Base-by-base conservation (phyloP, 169 alveolate species). In the Fabrea salina region DNA sequence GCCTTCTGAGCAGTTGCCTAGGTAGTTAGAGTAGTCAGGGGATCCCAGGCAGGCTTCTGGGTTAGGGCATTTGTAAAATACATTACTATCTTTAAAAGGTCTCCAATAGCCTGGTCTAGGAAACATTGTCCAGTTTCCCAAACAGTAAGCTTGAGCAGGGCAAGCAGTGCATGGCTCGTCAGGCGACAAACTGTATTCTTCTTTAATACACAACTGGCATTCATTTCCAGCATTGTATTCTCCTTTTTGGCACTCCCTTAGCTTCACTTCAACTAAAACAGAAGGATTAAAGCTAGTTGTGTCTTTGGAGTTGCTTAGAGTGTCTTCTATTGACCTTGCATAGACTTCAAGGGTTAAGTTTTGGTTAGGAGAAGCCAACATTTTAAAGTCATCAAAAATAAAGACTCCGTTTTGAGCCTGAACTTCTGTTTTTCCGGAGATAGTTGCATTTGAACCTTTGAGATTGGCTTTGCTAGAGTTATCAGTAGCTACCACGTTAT, bases 91-190 rank as follows among this genome's bases (percentile, higher is more conserved):
- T 22, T 40, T 83, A 43, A 30, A 47, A n/a, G 72, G 33, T 50
- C 92, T 82, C 84, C 89, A 86, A 56, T 68, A 86, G 22, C 66
- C 79, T 22, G 61, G 51, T 19, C 49, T 49, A 2, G 66, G 47
- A 44, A 49, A n/a, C 39, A 70, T 47, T 7, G 39, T 25, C 4
- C 22, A 41, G 3, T 37, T 37, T 25, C 79, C 79, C 19, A 19
- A 49, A 27, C 79, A 70, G 11, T 22, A 22, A 44, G 79, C 79
- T 27, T 37, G 50, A 44, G 30, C 37, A 47, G 79, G 79, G 44
- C 79, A 70, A 5, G 13, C n/a, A 8, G n/a, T 22, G 37, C 79
- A 70, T 44, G 53, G 53, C 22, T 44, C 43, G 16, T 19, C 13
- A 16, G 70, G 16, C n/a, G 22, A 22, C 7, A 4, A 30, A 3